Percentiles rank a stretch among this genome's conserved stretches.
These are phyloP conservation scores for Talaromyces liani DNA, from an alignment of 495 filamentous ascomycete species.

Conservation along the genomic window DNA sequence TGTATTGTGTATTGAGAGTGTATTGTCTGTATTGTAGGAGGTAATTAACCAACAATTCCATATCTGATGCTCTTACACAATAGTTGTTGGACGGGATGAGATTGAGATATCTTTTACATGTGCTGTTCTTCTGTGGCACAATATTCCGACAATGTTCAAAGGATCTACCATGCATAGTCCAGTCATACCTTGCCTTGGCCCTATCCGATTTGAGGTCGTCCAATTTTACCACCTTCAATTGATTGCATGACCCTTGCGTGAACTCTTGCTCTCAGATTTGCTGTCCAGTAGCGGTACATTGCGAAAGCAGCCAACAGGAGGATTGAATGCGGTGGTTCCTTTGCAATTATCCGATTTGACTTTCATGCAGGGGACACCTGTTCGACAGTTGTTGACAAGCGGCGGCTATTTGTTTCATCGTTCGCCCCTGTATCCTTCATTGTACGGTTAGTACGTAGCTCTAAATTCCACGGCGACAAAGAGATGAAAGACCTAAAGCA, in stretches of 20 bases:
- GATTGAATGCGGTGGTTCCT: neutral
- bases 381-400: neutral
- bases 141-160: neutral
- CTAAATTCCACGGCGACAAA: neutral
- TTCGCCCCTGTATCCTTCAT: neutral
- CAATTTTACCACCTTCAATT: neutral
- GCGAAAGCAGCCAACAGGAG: neutral
- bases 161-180: neutral
- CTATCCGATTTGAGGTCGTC: neutral
- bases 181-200: no score
- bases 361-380: neutral
- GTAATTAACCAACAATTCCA: neutral
- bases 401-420: neutral
- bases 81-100: neutral
- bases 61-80: neutral
- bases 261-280: neutral
- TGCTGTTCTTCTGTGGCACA: neutral
- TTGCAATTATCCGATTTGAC: neutral
- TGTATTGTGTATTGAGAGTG: neutral
- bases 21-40: neutral
- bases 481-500: neutral
- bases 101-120: neutral
- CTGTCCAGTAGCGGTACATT: neutral
- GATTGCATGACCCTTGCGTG: neutral
- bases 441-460: neutral